Percentiles rank a stretch among this genome's conserved stretches.
phyloP scores from a whole-genome alignment of 2,329 filamentous ascomycete genomes.

The Juglanconis sp. region DNA sequence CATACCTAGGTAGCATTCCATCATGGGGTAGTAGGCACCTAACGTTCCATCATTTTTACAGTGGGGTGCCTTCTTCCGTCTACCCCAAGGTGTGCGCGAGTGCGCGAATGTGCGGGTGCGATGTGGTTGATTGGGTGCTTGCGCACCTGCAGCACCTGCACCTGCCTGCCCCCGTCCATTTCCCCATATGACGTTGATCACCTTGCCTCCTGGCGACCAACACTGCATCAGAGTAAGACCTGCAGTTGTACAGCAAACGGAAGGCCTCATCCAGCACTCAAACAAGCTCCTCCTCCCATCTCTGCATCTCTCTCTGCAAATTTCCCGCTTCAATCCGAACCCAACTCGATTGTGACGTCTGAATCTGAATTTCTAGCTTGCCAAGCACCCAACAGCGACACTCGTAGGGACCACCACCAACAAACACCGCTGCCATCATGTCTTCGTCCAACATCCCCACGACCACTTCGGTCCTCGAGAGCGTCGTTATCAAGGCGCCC shows the following conservation, averaged over 20 bases:
- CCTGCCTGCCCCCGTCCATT: background rate
- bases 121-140: background rate
- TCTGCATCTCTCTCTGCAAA: background rate
- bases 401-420: background rate
- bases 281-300: background rate
- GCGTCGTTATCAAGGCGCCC: conserved; percentile 64
- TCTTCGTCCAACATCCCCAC: conserved; percentile 51
- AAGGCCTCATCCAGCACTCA: background rate
- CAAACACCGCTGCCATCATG: background rate
- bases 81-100: conserved; percentile 5
- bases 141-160: background rate
- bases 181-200: conserved; percentile 8
- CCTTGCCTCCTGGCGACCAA: background rate
- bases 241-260: background rate
- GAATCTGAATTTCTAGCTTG: background rate
- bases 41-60: background rate
- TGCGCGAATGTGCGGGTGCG: background rate
- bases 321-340: background rate
- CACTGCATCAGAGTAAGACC: background rate
- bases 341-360: background rate
- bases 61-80: background rate
- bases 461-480: conserved; percentile 63
- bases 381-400: background rate
- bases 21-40: background rate
- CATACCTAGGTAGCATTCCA: too few species aligned